phyloP scores from a whole-genome alignment of 306 rosid species.

The Sindora glabra region DNA sequence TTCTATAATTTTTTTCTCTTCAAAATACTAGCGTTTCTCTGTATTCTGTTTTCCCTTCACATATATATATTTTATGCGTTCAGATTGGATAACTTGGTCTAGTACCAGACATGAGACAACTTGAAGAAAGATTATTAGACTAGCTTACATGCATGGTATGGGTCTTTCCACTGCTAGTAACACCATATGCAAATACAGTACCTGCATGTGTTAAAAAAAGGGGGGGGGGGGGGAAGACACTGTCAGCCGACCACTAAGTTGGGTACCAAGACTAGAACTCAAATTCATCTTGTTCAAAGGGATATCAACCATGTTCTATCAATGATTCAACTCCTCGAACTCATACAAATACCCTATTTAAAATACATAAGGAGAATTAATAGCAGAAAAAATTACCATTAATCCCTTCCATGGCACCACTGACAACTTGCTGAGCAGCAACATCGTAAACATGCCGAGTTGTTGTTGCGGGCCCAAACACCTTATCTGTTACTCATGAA shows the following conservation, averaged over 20 bases:
- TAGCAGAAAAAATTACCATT: conserved; percentile 45
- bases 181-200: conserved; percentile 89
- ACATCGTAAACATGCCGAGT: conserved; percentile 88
- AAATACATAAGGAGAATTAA: background rate
- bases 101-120: background rate
- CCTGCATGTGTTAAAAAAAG: no score
- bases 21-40: no score
- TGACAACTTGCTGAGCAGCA: conserved; percentile 79
- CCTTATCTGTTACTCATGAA: conserved; percentile 30
- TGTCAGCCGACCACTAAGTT: conserved; percentile 6
- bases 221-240: no score
- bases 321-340: no score
- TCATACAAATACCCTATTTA: background rate
- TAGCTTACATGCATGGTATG: conserved; percentile 89
- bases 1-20: no score
- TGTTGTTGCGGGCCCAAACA: conserved; percentile 88
- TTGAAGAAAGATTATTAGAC: background rate
- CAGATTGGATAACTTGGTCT: no score
- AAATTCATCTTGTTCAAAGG: background rate
- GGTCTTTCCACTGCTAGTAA: conserved; percentile 89
- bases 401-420: conserved; percentile 85
- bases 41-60: no score
- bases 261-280: background rate
- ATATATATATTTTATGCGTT: no score
- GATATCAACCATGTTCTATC: no score